Evolutionary conservation across 2,329 filamentous ascomycete genomes (phyloP), one percentile per base, ranked within the genome.

Genomic region (Fusarium anguioides): DNA sequence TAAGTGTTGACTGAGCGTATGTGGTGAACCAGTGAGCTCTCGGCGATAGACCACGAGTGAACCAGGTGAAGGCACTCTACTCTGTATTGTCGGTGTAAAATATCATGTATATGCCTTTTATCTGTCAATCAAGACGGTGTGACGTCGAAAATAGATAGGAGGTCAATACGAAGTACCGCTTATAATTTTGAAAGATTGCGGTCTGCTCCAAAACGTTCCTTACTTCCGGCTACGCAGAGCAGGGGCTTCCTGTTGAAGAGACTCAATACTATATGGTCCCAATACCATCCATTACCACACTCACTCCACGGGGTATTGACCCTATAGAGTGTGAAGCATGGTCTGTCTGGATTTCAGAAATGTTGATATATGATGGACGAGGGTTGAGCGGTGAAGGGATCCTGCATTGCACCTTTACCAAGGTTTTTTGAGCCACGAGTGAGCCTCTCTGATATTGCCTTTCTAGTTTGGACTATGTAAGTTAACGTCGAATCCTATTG

Each of bases 31-130:
- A 73, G 65, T 73, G 57, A 72, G 55, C 57, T 55, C 21, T 44
- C 50, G 26, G 53, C 57, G 60, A 72, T 66, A 66, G 61, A 55
- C 60, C 71, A 73, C 71, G 71, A 62, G 69, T 46, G 36, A 44
- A 44, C 26, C 29, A 46, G 37, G 41, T 35, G 44, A 59, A 44
- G 44, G 39, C 23, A 23, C 14, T 48, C 14, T 29, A 26, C 35
- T n/a, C n/a, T n/a, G n/a, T 47, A 29, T 39, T 60, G 53, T 66
- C 54, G 52, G 66, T 63, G 66, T 64, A 55, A 40, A 44, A 55
- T 27, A 48, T 54, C 41, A n/a, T 27, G 20, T 24, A 40, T 27
- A 48, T 45, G 31, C 45, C 23, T 18, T 44, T 49, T 46, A 35
- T 37, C 18, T 21, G 41, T 33, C 6, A 35, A 50, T 23, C 39